Conservation (phyloP, 75 land plant species). For the Pinus tabuliformis region DNA sequence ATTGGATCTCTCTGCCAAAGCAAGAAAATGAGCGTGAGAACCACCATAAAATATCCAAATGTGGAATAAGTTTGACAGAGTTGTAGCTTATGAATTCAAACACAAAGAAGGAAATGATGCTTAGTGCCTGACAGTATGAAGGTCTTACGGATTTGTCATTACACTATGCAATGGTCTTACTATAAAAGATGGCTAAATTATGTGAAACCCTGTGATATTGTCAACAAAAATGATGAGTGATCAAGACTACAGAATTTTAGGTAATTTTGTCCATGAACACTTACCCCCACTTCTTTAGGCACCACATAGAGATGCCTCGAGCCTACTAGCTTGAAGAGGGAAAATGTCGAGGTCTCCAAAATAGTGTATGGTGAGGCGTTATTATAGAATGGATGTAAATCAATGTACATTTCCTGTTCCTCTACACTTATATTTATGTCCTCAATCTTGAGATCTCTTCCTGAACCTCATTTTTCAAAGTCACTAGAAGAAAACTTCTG, state of each 20-base stretch:
- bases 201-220: too few relatives aligned
- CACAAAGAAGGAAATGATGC: too few relatives aligned
- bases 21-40: not conserved
- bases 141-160: too few relatives aligned
- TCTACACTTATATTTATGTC: constrained; percentile 48
- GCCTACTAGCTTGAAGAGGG: constrained; percentile 73
- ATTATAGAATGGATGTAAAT: constrained; percentile 73
- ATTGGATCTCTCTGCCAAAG: constrained; percentile 65
- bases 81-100: too few relatives aligned
- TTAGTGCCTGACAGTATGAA: too few relatives aligned
- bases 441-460: constrained; percentile 53
- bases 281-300: constrained; percentile 77
- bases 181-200: too few relatives aligned
- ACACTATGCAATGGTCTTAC: too few relatives aligned
- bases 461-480: constrained; percentile 57
- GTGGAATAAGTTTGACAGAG: too few relatives aligned
- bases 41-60: too few relatives aligned
- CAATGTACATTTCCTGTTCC: constrained; percentile 79
- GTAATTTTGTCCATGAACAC: not conserved
- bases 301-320: constrained; percentile 78
- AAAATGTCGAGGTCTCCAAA: constrained; percentile 73
- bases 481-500: constrained; percentile 43
- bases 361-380: constrained; percentile 78
- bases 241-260: too few relatives aligned
- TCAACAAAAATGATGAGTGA: too few relatives aligned